phyloP scores from a whole-genome alignment of 129 eudicot genomes.

The Flaveria sonorensis region DNA sequence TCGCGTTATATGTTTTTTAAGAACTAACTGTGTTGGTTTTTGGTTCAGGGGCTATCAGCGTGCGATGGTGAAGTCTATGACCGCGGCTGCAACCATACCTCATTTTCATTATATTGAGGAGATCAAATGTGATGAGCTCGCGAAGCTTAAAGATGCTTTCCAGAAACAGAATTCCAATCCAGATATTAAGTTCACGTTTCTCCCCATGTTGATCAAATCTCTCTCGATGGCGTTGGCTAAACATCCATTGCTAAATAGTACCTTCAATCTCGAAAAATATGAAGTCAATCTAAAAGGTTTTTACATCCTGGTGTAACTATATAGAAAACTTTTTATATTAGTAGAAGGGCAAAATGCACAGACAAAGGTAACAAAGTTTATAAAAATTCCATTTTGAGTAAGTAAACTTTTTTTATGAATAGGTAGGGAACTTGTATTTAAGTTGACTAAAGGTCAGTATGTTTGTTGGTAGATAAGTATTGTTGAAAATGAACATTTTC shows the following conservation, averaged over 20 bases:
- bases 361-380: too few species aligned
- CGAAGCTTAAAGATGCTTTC: constrained; percentile 68
- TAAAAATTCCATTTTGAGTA: too few species aligned
- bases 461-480: too few species aligned
- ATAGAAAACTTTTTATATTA: neutral
- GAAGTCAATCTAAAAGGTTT: constrained; percentile 82
- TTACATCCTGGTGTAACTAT: neutral
- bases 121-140: constrained; percentile 64
- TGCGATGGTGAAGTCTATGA: constrained; percentile 97
- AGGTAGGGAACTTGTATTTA: too few species aligned
- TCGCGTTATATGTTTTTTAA: neutral
- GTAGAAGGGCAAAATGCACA: too few species aligned
- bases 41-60: constrained; percentile 81
- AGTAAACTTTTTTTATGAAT: too few species aligned
- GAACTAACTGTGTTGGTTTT: neutral
- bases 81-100: constrained; percentile 75
- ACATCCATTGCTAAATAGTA: constrained; percentile 75
- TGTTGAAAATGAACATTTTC: too few species aligned
- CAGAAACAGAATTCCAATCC: constrained; percentile 72
- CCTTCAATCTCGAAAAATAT: constrained; percentile 63
- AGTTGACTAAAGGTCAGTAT: too few species aligned
- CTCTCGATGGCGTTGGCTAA: constrained; percentile 75
- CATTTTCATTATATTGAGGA: constrained; percentile 97
- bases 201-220: constrained; percentile 77
- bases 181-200: constrained; percentile 73